These are phyloP conservation scores for Fusarium burgessii DNA, from an alignment of 2,329 filamentous ascomycete species.

Conservation along the genomic window DNA sequence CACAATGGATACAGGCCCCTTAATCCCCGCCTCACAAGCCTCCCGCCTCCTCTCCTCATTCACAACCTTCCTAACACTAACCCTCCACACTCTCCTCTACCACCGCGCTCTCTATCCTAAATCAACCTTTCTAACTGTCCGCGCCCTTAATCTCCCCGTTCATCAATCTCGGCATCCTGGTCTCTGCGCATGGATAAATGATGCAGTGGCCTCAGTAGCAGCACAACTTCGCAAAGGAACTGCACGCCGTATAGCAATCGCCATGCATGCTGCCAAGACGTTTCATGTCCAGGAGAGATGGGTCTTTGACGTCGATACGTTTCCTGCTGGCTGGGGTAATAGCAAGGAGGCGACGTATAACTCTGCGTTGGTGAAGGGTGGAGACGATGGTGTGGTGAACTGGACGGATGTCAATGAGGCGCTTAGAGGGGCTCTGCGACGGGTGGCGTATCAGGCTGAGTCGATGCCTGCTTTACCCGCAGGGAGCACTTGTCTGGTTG, in stretches of 20 bases:
- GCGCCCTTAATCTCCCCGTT: slow-evolving; percentile 86
- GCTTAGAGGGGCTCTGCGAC: slow-evolving; percentile 74
- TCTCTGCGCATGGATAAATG: slow-evolving; percentile 86
- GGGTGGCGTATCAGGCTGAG: slow-evolving; percentile 70
- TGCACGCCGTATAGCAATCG: slow-evolving; percentile 61
- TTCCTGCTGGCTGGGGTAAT: slow-evolving; percentile 56
- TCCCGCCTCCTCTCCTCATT: slow-evolving; percentile 73
- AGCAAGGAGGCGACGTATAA: slow-evolving; percentile 40
- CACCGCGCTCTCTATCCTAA: slow-evolving; percentile 83
- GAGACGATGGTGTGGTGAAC: slow-evolving; percentile 53
- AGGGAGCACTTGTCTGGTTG: slow-evolving; percentile 80
- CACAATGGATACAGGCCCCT: slow-evolving; percentile 19
- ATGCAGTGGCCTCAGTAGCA: slow-evolving; percentile 79
- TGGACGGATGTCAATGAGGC: slow-evolving; percentile 77
- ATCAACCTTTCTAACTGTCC: slow-evolving; percentile 80
- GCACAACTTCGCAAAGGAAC: slow-evolving; percentile 73
- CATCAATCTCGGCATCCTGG: slow-evolving; percentile 87
- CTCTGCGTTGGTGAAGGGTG: slow-evolving; percentile 40
- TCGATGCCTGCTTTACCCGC: slow-evolving; percentile 68
- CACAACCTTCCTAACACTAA: slow-evolving; percentile 82
- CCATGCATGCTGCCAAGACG: slow-evolving; percentile 57
- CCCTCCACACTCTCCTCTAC: slow-evolving; percentile 88
- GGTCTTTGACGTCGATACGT: slow-evolving; percentile 68
- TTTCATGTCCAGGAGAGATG: slow-evolving; percentile 68
- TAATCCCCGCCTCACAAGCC: slow-evolving; percentile 53